These are phyloP conservation scores for Cymodocea nodosa DNA, from an alignment of 116 monocot species.

Conservation along the genomic window DNA sequence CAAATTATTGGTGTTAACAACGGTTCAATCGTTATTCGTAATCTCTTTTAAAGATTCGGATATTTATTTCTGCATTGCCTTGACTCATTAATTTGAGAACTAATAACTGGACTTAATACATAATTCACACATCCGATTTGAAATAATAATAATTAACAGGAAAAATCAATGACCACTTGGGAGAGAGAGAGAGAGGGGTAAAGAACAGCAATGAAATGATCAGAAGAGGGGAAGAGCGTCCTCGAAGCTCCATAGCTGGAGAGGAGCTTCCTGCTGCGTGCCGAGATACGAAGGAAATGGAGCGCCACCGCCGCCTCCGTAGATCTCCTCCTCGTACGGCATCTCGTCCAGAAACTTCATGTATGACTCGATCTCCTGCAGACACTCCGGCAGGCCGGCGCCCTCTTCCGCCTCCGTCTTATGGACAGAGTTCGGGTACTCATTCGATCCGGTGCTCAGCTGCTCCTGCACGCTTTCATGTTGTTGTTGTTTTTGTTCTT, in stretches of 20 bases:
- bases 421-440: not conserved
- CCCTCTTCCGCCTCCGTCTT: not conserved
- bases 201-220: too few species aligned
- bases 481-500: too few species aligned
- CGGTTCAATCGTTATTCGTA: too few species aligned
- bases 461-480: not conserved
- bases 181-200: too few species aligned
- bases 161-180: too few species aligned
- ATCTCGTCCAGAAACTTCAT: constrained; percentile 39
- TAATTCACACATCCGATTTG: too few species aligned
- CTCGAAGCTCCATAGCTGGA: constrained; percentile 21
- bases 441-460: not conserved
- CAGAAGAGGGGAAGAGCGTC: constrained; percentile 1
- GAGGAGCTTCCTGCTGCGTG: not conserved
- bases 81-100: too few species aligned
- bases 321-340: constrained; percentile 21
- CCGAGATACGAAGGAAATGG: not conserved
- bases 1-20: too few species aligned
- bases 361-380: constrained; percentile 29
- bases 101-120: too few species aligned
- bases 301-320: constrained; percentile 1
- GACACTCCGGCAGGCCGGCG: constrained; percentile 26
- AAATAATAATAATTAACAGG: too few species aligned
- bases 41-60: too few species aligned
- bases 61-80: too few species aligned